These are phyloP conservation scores for Athelia psychrophila DNA, from an alignment of 1,284 basidiomycete genomes.

Conservation along the genomic window DNA sequence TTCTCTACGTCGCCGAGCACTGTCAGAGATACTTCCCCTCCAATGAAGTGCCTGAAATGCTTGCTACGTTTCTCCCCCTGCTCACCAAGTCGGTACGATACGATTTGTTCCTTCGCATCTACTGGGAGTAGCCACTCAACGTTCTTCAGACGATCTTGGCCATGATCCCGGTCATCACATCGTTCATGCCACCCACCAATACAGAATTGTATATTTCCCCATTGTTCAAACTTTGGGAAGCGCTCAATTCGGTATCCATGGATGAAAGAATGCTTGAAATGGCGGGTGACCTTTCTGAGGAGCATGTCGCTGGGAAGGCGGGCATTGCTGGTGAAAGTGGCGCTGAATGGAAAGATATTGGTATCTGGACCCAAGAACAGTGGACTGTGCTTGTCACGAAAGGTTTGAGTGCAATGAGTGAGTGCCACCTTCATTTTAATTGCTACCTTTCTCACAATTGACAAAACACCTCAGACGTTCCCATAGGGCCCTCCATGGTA, in stretches of 20 bases:
- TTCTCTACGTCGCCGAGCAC: constrained; percentile 71
- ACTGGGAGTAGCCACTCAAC: neutral
- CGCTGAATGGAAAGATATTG: constrained; percentile 72
- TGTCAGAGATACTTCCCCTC: constrained; percentile 70
- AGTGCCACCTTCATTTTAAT: constrained; percentile 27
- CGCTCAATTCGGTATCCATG: constrained; percentile 76
- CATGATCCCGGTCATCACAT: constrained; percentile 70
- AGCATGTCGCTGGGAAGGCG: constrained; percentile 65
- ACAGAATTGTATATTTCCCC: constrained; percentile 69
- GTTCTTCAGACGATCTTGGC: constrained; percentile 47
- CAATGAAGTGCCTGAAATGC: constrained; percentile 68
- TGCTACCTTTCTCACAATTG: constrained; percentile 3
- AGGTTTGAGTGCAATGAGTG: constrained; percentile 85
- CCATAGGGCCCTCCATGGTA: constrained; percentile 67
- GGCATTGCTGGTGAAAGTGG: constrained; percentile 52
- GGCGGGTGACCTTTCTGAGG: constrained; percentile 73
- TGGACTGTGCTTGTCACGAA: constrained; percentile 88
- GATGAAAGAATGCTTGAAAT: constrained; percentile 88
- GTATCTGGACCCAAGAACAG: constrained; percentile 86
- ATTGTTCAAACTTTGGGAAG: constrained; percentile 83
- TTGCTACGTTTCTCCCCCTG: constrained; percentile 67
- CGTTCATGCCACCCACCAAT: constrained; percentile 73
- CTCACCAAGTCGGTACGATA: constrained; percentile 62
- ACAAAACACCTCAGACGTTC: constrained; percentile 52
- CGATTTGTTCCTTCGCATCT: constrained; percentile 14